Conservation (phyloP, 371 early-diverging fungal species). For the Choanephora cucurbitarum region DNA sequence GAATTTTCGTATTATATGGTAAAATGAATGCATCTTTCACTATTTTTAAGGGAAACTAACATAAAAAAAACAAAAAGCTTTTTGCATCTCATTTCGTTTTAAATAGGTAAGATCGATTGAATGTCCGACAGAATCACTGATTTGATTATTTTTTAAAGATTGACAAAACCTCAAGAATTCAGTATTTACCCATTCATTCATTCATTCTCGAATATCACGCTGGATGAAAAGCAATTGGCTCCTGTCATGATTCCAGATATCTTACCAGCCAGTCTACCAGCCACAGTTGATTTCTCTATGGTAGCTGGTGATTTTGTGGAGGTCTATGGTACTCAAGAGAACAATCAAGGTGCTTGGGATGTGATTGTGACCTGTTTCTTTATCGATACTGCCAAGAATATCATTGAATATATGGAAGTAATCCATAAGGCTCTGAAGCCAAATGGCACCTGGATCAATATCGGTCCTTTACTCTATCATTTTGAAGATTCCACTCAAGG, state of each 20-base stretch:
- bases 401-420: conserved; percentile 82
- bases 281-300: conserved; percentile 88
- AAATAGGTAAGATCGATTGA: conserved; percentile 67
- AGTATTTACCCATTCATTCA: conserved; percentile 90
- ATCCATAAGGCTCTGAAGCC: conserved; percentile 76
- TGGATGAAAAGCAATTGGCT: conserved; percentile 61
- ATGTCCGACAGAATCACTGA: neutral
- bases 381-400: conserved; percentile 94
- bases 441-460: conserved; percentile 95
- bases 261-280: conserved; percentile 64
- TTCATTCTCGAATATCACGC: conserved; percentile 79
- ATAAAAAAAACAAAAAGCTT: conserved; percentile 46
- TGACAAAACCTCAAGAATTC: conserved; percentile 51
- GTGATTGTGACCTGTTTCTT: conserved; percentile 94
- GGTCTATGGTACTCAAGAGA: conserved; percentile 65
- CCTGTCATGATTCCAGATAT: conserved; percentile 84
- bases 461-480: conserved; percentile 92
- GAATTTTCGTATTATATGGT: conserved; percentile 82
- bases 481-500: conserved; percentile 78
- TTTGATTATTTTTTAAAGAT: conserved; percentile 23
- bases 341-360: conserved; percentile 78
- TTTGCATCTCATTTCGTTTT: conserved; percentile 87
- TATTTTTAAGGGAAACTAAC: too few species aligned
- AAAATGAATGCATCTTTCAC: too few species aligned
- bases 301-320: conserved; percentile 95